A percentile compares a stretch with the other conserved stretches of the same genome.
Conservation (phyloP, 2,329 filamentous ascomycete genomes). For the Neopestalotiopsis sp. region DNA sequence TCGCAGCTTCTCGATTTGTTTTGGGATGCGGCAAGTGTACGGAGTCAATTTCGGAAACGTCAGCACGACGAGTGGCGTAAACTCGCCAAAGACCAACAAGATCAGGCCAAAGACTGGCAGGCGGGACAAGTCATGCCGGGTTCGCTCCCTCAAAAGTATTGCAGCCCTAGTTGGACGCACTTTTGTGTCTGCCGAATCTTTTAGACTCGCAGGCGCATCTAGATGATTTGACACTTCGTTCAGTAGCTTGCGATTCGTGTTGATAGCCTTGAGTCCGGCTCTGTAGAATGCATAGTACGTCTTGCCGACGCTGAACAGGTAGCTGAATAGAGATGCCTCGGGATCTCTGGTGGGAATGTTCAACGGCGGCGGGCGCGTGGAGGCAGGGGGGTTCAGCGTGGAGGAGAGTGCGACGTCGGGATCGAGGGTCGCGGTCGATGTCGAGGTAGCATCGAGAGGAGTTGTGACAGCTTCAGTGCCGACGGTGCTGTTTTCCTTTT, state of each 20-base stretch:
- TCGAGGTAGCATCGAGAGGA: slow-evolving; percentile 19
- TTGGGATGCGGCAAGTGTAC: slow-evolving; percentile 80
- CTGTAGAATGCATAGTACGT: slow-evolving; percentile 89
- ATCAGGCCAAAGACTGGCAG: slow-evolving; percentile 80
- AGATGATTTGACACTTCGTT: slow-evolving; percentile 43
- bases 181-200: slow-evolving; percentile 48
- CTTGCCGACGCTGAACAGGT: slow-evolving; percentile 70
- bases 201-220: slow-evolving; percentile 29
- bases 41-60: slow-evolving; percentile 75
- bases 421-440: slow-evolving; percentile 4
- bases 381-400: slow-evolving; percentile 71
- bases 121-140: slow-evolving; percentile 74
- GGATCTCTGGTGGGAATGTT: slow-evolving; percentile 61
- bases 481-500: neutral
- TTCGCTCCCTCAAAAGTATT: slow-evolving; percentile 73
- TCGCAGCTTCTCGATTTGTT: slow-evolving; percentile 67
- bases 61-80: slow-evolving; percentile 80
- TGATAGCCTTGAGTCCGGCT: slow-evolving; percentile 76
- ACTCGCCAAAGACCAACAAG: slow-evolving; percentile 80
- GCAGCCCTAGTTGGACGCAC: slow-evolving; percentile 64
- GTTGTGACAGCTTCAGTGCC: slow-evolving; percentile 14
- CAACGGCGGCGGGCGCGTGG: slow-evolving; percentile 75
- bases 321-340: slow-evolving; percentile 49
- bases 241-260: slow-evolving; percentile 65
- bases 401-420: slow-evolving; percentile 26